Percentiles rank a stretch among this genome's conserved stretches.
phyloP scores from a whole-genome alignment of 106 monocot genomes.

The Dendrobium chrysotoxum region DNA sequence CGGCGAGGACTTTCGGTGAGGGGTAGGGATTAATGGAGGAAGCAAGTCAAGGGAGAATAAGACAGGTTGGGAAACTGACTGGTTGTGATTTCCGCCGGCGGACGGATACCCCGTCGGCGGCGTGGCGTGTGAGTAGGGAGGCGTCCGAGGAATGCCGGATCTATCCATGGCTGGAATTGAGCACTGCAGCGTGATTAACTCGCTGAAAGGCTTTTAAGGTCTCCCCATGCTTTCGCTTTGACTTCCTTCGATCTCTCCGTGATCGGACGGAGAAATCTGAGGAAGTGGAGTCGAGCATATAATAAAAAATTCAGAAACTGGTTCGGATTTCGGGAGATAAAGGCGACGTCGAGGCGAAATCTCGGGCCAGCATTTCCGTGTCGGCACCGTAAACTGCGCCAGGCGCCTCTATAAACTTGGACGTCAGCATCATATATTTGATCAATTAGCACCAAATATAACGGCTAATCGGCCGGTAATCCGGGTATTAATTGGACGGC shows the following conservation, averaged over 20 bases:
- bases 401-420: not conserved
- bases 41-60: constrained; percentile 14
- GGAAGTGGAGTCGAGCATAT: not conserved
- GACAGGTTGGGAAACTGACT: not conserved
- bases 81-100: not conserved
- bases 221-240: too few relatives aligned
- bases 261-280: not conserved
- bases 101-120: not conserved
- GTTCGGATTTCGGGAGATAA: not conserved
- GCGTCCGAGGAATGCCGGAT: constrained; percentile 12
- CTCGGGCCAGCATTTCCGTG: not conserved
- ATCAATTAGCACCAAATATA: not conserved
- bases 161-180: not conserved
- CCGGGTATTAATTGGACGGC: not conserved
- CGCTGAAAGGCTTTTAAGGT: too few relatives aligned
- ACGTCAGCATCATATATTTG: not conserved
- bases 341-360: not conserved
- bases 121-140: not conserved
- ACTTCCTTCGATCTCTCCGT: not conserved
- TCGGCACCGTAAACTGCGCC: constrained; percentile 4
- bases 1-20: constrained; percentile 6
- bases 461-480: constrained; percentile 3
- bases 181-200: not conserved
- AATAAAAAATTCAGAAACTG: not conserved
- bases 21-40: not conserved